Percentiles rank a stretch among this genome's conserved stretches.
These are phyloP conservation scores for Pyricularia pennisetigena DNA, from an alignment of 2,329 filamentous ascomycete species.

Conservation along the genomic window DNA sequence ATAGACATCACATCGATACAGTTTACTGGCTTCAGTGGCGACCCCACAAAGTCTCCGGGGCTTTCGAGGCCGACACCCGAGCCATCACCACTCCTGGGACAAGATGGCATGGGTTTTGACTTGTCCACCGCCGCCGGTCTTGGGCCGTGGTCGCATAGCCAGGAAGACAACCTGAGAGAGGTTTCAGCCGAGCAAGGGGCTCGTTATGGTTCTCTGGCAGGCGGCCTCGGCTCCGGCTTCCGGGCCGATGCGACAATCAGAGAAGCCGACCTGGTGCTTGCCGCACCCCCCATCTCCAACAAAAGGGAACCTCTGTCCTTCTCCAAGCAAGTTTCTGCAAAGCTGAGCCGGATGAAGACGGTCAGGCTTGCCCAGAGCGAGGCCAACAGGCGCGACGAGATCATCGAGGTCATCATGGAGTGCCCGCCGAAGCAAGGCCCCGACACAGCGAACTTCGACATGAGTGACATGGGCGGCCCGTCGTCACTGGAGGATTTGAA, in stretches of 20 bases:
- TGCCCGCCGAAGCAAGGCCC: conserved; percentile 2
- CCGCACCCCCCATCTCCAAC: conserved; percentile 17
- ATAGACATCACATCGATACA: neutral
- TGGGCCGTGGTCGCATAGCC: conserved; percentile 25
- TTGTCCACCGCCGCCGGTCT: conserved; percentile 28
- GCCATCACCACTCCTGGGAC: neutral
- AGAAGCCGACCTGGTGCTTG: conserved; percentile 38
- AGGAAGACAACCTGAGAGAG: neutral
- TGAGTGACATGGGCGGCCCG: conserved; percentile 41
- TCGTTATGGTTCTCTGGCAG: conserved; percentile 28
- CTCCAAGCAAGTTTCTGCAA: conserved; percentile 6
- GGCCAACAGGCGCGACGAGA: conserved; percentile 48
- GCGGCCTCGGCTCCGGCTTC: conserved; percentile 47
- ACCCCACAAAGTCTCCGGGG: conserved; percentile 1
- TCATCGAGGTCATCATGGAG: conserved; percentile 49
- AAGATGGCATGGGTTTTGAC: conserved; percentile 18
- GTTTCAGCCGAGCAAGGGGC: neutral
- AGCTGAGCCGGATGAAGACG: conserved; percentile 23
- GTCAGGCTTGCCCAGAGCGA: conserved; percentile 45
- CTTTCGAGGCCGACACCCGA: conserved; percentile 18
- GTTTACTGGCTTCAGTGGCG: neutral
- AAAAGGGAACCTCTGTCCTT: conserved; percentile 1
- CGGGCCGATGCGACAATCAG: conserved; percentile 34
- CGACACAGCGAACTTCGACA: conserved; percentile 27
- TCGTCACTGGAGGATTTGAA: conserved; percentile 9